phyloP scores from a whole-genome alignment of 2,329 filamentous ascomycete species.

The Fusarium sulawesiense region DNA sequence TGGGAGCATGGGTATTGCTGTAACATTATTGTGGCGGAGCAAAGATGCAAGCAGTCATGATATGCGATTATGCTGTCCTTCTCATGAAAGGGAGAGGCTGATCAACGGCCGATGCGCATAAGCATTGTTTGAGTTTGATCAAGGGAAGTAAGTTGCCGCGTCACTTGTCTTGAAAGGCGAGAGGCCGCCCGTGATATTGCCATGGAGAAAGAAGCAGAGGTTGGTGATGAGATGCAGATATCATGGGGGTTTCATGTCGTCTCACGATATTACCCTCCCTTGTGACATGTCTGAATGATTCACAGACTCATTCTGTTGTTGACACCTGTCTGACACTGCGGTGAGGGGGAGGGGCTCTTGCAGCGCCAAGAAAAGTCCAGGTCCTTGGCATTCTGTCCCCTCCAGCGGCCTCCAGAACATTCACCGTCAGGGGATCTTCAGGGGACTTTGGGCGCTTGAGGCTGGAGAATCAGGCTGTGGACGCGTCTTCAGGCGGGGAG shows the following conservation, averaged over 20 bases:
- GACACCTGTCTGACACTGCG: slow-evolving; percentile 30
- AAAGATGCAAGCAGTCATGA: slow-evolving; percentile 22
- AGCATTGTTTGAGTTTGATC: not conserved
- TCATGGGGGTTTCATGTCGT: slow-evolving; percentile 29
- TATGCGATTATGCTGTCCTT: not conserved
- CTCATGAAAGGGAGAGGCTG: not conserved
- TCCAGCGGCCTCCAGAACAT: slow-evolving; percentile 32
- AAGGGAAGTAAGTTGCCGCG: not conserved
- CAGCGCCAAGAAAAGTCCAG: slow-evolving; percentile 36
- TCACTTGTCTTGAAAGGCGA: slow-evolving; percentile 14
- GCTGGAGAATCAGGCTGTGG: slow-evolving; percentile 21
- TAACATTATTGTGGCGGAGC: slow-evolving; percentile 23
- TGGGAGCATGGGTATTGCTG: not conserved
- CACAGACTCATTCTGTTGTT: slow-evolving; percentile 15
- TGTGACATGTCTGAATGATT: slow-evolving; percentile 29
- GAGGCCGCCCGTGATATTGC: slow-evolving; percentile 30
- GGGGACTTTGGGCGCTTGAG: slow-evolving; percentile 10
- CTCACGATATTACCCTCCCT: slow-evolving; percentile 21
- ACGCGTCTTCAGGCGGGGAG: slow-evolving; percentile 2
- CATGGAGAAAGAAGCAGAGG: slow-evolving; percentile 3
- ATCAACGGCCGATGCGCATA: not conserved
- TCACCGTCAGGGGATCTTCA: slow-evolving; percentile 15
- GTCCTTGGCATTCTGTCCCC: slow-evolving; percentile 30
- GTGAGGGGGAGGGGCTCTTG: slow-evolving; percentile 39
- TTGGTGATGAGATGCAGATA: slow-evolving; percentile 5